Base-by-base conservation (phyloP, 192 early-diverging fungal genomes). In the Pilaira anomala region DNA sequence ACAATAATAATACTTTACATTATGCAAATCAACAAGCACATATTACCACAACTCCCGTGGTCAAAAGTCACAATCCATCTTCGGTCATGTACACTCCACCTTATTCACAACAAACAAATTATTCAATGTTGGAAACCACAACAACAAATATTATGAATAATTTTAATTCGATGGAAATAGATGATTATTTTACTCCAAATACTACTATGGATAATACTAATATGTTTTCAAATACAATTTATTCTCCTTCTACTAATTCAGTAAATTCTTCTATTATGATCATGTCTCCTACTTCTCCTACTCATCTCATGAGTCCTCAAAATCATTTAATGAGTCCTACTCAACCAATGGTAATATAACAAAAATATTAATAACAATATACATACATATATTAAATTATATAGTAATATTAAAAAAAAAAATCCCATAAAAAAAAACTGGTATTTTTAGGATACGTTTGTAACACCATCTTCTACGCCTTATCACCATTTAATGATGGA, bases 201-300 rank as follows among this genome's bases (percentile, higher is more conserved):
- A 36, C 56, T 25, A 2, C 33, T 16, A 19, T 42, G 22, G 56
- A 16, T 21, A 39, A 40, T 42, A 58, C 41, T 21, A 39, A 40
- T 42, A 58, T 58, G 56, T 24, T 58, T 13, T 24, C 33, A 11
- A 36, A 21, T 13, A 40, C 56, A 24, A 58, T 42, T 2, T 58
- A 58, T 42, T 58, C 56, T 6, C 56, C 56, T 42, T 58, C 56
- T 13, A 42, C 39, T 24, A 58, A 58, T 58, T 58, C 56, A 5
- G 56, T 58, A 41, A 58, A 58, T 21, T 58, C 56, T 24, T 58
- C 56, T 14, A 24, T 40, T 28, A 39, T 58, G 19, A 58, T 58
- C 29, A 58, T 58, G 56, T 28, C 33, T 36, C 33, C 33, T 9
- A 36, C 33, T 36, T 36, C 33, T 36, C 1, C 33, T 33, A 33